phyloP scores from a whole-genome alignment of 805 yeast genomes.

The Tetrapisispora fleetii region DNA sequence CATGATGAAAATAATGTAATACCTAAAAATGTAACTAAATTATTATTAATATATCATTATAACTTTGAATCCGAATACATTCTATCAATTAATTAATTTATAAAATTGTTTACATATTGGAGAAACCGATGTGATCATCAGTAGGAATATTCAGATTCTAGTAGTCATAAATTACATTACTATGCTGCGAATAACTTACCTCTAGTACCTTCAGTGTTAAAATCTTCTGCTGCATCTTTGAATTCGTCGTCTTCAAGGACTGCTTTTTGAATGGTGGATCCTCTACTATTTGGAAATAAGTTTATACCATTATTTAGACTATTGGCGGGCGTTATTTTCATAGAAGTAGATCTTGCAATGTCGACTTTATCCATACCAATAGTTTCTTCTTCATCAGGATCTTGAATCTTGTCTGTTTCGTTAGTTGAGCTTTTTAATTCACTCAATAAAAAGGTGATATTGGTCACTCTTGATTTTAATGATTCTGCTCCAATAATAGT shows the following conservation, averaged over 20 bases:
- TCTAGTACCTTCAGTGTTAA: slow-evolving; percentile 18
- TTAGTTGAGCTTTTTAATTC: slow-evolving; percentile 21
- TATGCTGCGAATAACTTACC: slow-evolving; percentile 17
- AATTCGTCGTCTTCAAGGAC: slow-evolving; percentile 17
- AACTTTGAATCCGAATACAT: neutral
- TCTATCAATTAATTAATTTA: neutral
- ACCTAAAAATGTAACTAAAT: too few species aligned
- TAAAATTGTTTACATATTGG: neutral
- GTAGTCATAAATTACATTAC: neutral
- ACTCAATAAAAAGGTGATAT: slow-evolving; percentile 28
- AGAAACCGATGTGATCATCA: neutral
- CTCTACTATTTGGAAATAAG: neutral
- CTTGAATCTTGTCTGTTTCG: slow-evolving; percentile 19
- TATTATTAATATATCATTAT: too few species aligned
- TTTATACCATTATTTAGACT: neutral
- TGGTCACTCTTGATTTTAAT: slow-evolving; percentile 28
- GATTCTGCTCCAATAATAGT: slow-evolving; percentile 26
- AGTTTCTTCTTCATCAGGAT: slow-evolving; percentile 29
- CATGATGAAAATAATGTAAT: too few species aligned
- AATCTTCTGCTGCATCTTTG: slow-evolving; percentile 24
- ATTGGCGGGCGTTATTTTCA: slow-evolving; percentile 10
- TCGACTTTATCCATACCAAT: slow-evolving; percentile 26
- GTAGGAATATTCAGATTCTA: neutral
- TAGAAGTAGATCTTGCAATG: slow-evolving; percentile 23
- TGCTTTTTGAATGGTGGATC: neutral